Evolutionary conservation across 2,329 filamentous ascomycete species (phyloP).

Genomic region (Trichoderma atrobrunneum): DNA sequence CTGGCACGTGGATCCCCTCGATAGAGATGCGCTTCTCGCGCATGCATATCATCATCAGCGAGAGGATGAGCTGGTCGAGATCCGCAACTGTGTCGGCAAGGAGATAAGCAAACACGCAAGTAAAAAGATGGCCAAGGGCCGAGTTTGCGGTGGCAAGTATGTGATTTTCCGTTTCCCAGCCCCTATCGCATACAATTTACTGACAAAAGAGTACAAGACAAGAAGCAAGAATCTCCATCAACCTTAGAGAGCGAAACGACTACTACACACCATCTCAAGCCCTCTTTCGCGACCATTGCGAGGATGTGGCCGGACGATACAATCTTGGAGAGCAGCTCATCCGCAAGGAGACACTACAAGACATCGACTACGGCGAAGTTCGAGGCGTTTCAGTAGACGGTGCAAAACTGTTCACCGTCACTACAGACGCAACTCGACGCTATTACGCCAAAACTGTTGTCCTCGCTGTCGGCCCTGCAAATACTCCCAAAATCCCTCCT

Average conservation of each 20-base stretch:
- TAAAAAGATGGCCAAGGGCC: conserved; percentile 51
- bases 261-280: conserved; percentile 64
- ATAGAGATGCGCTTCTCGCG: conserved; percentile 69
- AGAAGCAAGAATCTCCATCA: conserved; percentile 51
- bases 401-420: conserved; percentile 62
- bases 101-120: conserved; percentile 72
- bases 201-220: conserved; percentile 33
- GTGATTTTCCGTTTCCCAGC: conserved; percentile 2
- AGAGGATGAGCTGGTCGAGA: conserved; percentile 65
- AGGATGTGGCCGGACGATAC: conserved; percentile 56
- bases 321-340: conserved; percentile 48
- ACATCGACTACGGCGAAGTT: conserved; percentile 58
- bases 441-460: conserved; percentile 64
- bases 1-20: conserved; percentile 74
- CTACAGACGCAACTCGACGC: conserved; percentile 36
- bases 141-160: conserved; percentile 43
- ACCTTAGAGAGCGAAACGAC: conserved; percentile 65
- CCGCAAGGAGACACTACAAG: conserved; percentile 55
- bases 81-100: conserved; percentile 72
- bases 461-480: conserved; percentile 68
- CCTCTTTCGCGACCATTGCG: conserved; percentile 62
- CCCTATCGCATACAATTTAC: not conserved
- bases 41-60: conserved; percentile 61
- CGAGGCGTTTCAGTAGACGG: conserved; percentile 43
- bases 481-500: conserved; percentile 50